Base-by-base conservation (phyloP, 768 basidiomycete genomes). In the Lenzites betulinus region DNA sequence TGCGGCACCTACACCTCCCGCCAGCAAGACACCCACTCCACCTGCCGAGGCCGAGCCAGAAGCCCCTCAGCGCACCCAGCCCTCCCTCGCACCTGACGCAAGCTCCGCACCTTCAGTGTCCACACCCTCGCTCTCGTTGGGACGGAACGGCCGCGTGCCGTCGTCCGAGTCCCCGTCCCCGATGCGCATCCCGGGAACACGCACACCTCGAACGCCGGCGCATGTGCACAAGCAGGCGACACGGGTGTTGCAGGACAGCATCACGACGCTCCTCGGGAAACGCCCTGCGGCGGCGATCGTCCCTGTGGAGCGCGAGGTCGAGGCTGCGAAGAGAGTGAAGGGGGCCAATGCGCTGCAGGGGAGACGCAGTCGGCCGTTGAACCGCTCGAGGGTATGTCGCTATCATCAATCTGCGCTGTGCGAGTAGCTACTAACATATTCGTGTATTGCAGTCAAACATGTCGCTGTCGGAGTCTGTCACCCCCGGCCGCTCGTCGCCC, bases 221-320 rank as follows among this genome's bases (percentile, higher is more conserved):
- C 67, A 62, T 53, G 49, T 67, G 1, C 53, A 56, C 0, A 81
- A 77, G 42, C 73, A 78, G 25, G 57, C 67, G 65, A 76, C 85
- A n/a, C 81, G 77, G 65, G 87, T 82, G 18, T 74, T 91, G 22
- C 83, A 89, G 62, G 86, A 90, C 64, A 88, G 83, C 60, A 83
- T 92, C 50, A 83, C 84, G 6, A 81, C 83, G 22, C 71, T 91
- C 56, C 75, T 92, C 16, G 90, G 89, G 9, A 92, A 93, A 70
- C 79, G 89, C 9, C 38, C 38, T 13, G 38, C 38, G 6, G 56
- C 48, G 2, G 48, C 39, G 5, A 11, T 26, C 7, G 30, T 33
- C 16, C 73, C 79, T 0, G 74, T 76, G 3, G 70, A 69, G 44
- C 66, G 66, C 7, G 69, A 66, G 26, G 28, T n/a, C 15, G 47